Conservation (phyloP, 78 protist species). For the Pirum gemmata region DNA sequence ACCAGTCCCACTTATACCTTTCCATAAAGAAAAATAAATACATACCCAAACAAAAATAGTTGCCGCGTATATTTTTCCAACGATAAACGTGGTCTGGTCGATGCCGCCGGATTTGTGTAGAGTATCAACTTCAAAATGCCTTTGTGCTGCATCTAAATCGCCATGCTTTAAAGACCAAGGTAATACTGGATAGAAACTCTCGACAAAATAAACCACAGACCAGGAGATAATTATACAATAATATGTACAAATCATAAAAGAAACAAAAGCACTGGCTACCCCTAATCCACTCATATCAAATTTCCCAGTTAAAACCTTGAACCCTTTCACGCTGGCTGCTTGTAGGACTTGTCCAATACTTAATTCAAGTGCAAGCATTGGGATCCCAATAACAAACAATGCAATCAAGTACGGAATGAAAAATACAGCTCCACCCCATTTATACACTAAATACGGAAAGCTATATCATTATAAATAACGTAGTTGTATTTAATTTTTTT, state of each 20-base stretch:
- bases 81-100: not conserved
- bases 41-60: not conserved
- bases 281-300: not conserved
- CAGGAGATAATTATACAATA: not conserved
- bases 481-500: too few relatives aligned
- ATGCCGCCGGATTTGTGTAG: not conserved
- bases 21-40: constrained; percentile 5
- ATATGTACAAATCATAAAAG: not conserved
- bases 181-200: not conserved
- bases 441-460: constrained; percentile 49
- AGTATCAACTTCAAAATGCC: not conserved
- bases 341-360: constrained; percentile 27
- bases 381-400: constrained; percentile 19
- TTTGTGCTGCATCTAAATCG: not conserved
- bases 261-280: not conserved
- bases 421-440: constrained; percentile 50
- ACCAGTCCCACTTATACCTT: constrained; percentile 5
- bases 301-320: not conserved
- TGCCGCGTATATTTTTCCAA: not conserved
- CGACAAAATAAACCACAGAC: not conserved
- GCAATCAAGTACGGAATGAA: constrained; percentile 45
- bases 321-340: not conserved
- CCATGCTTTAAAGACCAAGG: constrained; percentile 8
- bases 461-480: too few relatives aligned
- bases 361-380: constrained; percentile 41